Base-by-base conservation (phyloP, 1,139 yeast species). In the Kluyveromyces sp. region DNA sequence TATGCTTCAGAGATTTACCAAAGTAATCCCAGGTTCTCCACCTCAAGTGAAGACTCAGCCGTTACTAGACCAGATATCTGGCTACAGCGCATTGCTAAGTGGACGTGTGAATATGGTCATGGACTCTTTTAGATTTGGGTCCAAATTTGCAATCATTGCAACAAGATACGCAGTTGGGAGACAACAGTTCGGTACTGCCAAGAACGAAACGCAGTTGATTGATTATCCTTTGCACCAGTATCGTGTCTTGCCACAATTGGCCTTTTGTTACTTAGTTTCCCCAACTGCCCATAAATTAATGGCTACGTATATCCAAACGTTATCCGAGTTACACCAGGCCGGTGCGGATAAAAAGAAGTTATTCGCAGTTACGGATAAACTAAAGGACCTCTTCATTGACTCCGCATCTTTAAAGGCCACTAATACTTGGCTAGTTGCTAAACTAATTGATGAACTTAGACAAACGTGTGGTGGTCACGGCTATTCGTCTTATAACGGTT, bases 391-490 rank as follows among this genome's bases (percentile, higher is more conserved):
- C 56, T 89, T 89, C 65, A 82, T 87, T 37, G 83, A 85, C 51
- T 85, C 95, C 37, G 97, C 95, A 37, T 84, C 95, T 42, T 75
- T 88, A 65, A 89, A 89, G 68, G 89, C 96, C 2, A 83, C 95
- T 42, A 79, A 83, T 57, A 89, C 97, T 37, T 89, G 97, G 97
- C 74, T 81, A 43, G 78, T 87, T 39, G 81, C 89, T 44, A 78
- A 77, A 48, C 72, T 83, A 56, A 89, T 89, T 61, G 96, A 87
- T 62, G 89, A 89, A 69, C 77, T 89, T 53, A 79, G 97, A 69
- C 97, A 89, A 71, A 78, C 95, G n/a, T 89, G 96, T 70, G 97
- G 97, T 68, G 97, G 97, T 44, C 96, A 88, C 63, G 97, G 97
- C 40, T 89, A 89, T 68, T 86, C 95, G 28, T 79, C 90, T 25